These are phyloP conservation scores for Blastomyces percursus DNA, from an alignment of 2,329 filamentous ascomycete species.

Conservation along the genomic window DNA sequence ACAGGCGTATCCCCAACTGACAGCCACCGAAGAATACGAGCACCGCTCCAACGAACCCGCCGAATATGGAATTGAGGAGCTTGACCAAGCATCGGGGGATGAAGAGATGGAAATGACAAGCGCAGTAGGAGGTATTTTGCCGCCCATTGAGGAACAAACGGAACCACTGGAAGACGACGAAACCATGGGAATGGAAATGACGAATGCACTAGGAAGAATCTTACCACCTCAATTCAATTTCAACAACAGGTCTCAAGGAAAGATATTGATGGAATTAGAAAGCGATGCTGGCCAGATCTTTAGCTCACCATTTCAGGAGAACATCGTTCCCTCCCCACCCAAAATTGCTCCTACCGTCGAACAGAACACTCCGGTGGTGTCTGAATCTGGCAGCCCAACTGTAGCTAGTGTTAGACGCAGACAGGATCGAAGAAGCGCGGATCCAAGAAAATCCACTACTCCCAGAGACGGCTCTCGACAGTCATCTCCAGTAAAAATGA, in stretches of 20 bases:
- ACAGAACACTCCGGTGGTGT: constrained; percentile 33
- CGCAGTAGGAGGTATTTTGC: constrained; percentile 36
- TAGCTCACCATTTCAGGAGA: constrained; percentile 39
- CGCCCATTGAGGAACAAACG: constrained; percentile 29
- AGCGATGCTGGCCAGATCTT: constrained; percentile 38
- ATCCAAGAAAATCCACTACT: constrained; percentile 33
- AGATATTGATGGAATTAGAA: constrained; percentile 46
- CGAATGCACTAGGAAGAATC: constrained; percentile 53
- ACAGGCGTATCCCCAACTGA: constrained; percentile 9
- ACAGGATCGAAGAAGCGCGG: constrained; percentile 39
- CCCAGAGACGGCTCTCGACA: constrained; percentile 31
- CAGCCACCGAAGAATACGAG: constrained; percentile 10
- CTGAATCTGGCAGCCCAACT: constrained; percentile 45
- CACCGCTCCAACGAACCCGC: constrained; percentile 12
- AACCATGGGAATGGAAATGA: constrained; percentile 58
- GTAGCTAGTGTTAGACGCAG: constrained; percentile 42
- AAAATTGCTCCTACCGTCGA: constrained; percentile 20
- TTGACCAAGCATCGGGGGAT: constrained; percentile 18
- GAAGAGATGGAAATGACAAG: constrained; percentile 51
- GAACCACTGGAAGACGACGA: constrained; percentile 29
- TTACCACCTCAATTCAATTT: constrained; percentile 33
- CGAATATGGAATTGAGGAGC: constrained; percentile 11
- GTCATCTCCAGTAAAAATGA: constrained; percentile 24
- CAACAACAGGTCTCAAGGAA: constrained; percentile 40
- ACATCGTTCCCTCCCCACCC: constrained; percentile 23